These are phyloP conservation scores for Penicillium subrubescens DNA, from an alignment of 495 filamentous ascomycete genomes.

Conservation along the genomic window DNA sequence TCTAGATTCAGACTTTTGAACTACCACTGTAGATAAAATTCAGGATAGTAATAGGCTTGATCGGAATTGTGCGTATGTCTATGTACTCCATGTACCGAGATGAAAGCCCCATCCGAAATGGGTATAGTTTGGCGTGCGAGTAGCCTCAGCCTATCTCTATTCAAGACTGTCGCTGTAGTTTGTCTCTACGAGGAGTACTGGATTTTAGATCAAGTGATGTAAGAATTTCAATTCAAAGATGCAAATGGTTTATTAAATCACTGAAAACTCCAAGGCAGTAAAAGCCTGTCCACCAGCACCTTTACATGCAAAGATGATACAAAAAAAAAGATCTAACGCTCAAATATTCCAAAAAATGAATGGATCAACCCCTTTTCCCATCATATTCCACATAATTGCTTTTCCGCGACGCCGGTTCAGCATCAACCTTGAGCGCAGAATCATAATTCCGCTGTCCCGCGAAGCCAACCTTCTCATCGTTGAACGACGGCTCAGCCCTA, in stretches of 20 bases:
- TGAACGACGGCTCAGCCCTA: constrained; percentile 16
- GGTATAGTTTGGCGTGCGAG: too few species aligned
- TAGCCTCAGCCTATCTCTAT: too few species aligned
- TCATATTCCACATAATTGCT: constrained; percentile 48
- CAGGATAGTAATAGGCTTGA: too few species aligned
- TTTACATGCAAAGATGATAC: constrained; percentile 3
- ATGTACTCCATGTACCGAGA: too few species aligned
- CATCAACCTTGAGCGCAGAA: constrained; percentile 29
- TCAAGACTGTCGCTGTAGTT: too few species aligned
- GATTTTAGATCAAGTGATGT: too few species aligned
- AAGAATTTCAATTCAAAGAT: neutral
- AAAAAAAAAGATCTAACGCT: neutral
- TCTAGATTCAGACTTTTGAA: too few species aligned
- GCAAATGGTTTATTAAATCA: neutral
- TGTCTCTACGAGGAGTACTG: too few species aligned
- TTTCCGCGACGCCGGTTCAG: constrained; percentile 25
- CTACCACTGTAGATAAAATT: too few species aligned
- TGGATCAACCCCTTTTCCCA: constrained; percentile 29
- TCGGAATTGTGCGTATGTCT: too few species aligned
- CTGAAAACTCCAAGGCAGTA: neutral
- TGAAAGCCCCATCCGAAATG: too few species aligned
- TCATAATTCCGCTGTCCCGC: constrained; percentile 42
- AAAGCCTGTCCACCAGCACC: neutral
- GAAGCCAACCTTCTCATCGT: constrained; percentile 50
- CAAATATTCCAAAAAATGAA: neutral